A percentile compares a stretch with the other conserved stretches of the same genome.
These are phyloP conservation scores for Porodaedalea pini DNA, from an alignment of 1,284 basidiomycete genomes.

Conservation along the genomic window DNA sequence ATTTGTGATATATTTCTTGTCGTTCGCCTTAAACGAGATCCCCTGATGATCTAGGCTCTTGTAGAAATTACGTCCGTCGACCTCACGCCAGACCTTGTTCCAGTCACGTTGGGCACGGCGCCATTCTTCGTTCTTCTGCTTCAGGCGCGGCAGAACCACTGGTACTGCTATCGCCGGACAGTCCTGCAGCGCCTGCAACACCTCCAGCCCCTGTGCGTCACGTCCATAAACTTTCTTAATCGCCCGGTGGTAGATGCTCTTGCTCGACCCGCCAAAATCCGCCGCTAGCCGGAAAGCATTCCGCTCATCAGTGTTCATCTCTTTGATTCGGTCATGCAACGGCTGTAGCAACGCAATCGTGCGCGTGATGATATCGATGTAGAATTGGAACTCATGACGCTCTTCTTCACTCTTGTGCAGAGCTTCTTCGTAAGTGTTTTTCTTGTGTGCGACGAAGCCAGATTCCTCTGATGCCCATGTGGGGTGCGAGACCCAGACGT, in stretches of 20 bases:
- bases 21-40: constrained; percentile 90
- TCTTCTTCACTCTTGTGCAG: constrained; percentile 98
- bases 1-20: constrained; percentile 93
- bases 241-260: constrained; percentile 88
- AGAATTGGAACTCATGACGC: constrained; percentile 96
- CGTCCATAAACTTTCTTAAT: constrained; percentile 94
- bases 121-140: constrained; percentile 98
- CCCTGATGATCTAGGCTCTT: constrained; percentile 97
- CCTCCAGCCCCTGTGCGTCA: constrained; percentile 74
- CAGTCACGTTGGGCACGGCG: constrained; percentile 91
- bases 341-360: constrained; percentile 94
- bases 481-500: constrained; percentile 95
- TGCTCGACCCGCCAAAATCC: constrained; percentile 86
- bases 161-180: constrained; percentile 89
- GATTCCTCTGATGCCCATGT: constrained; percentile 97
- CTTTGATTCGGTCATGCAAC: constrained; percentile 80
- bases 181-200: constrained; percentile 91
- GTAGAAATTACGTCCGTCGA: constrained; percentile 96
- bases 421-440: constrained; percentile 95
- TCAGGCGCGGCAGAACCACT: constrained; percentile 87
- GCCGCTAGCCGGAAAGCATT: constrained; percentile 81
- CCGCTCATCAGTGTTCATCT: constrained; percentile 89
- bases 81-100: constrained; percentile 96
- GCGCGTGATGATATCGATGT: constrained; percentile 88
- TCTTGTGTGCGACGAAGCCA: constrained; percentile 93